Evolutionary conservation across 1,139 yeast genomes (phyloP), one percentile per base, ranked within the genome.

Genomic region (Saccharomyces hybrid): DNA sequence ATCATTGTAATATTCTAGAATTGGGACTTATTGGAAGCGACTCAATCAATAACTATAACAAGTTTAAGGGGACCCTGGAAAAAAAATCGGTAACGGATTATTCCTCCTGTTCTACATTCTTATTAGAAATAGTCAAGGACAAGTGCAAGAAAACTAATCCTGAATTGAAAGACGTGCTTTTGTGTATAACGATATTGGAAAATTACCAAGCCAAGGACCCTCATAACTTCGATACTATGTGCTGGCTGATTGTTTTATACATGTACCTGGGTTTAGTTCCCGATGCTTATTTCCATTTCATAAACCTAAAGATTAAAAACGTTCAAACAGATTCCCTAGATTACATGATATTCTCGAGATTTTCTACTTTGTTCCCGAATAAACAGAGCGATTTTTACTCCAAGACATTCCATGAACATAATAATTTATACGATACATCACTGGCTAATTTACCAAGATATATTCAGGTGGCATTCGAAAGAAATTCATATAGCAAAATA

Each of bases 261-360:
- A 74, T 80, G 14, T 71, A 78, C 42, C 66, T 89, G 9, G 89
- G 90, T 49, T 75, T 83, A 9, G 75, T 75, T 41, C 69, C 78
- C 2, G 68, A 74, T 50, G 83, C 93, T 6, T 54, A 59, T 3
- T 63, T 72, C 14, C 72, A 72, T 9, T 80, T 83, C 53, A 84
- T 78, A 65, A 73, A 79, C 6, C 72, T 93, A 52, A 80, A 82
- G 49, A 80, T 90, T 58, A 88, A 86, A 64, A 85, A 85, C 74
- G 72, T 90, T 11, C 99, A 93, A 69, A 76, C 80, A 58, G 98
- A 93, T 65, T 82, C 93, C 0, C 70, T 90, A 53, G 78, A 84
- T 14, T 84, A 86, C 59, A 75, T 78, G 57, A 66, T 87, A 13
- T 66, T 76, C 6, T 75, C 82, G 0, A 74, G 88, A 51, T 62